Base-by-base conservation (phyloP, 2,329 filamentous ascomycete species). In the Talaromyces sp. region DNA sequence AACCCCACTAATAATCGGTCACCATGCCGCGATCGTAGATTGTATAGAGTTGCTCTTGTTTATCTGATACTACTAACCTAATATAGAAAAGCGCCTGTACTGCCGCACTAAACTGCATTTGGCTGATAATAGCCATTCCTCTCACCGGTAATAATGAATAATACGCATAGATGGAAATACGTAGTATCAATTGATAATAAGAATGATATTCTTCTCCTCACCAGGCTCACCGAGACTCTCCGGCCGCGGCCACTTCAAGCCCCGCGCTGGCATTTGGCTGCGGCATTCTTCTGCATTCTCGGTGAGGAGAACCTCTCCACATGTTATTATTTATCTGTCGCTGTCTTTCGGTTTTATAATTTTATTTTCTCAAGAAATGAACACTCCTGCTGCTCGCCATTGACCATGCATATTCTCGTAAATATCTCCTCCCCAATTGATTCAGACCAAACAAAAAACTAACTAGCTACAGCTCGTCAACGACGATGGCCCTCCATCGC, bases 401-500 rank as follows among this genome's bases (percentile, higher is more conserved):
- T 12, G 31, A 32, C 27, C 32, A 61, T 61, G 60, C 60, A 61
- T 57, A 58, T 61, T 35, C 60, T 61, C n/a, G 60, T 61, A 43
- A 51, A 51, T n/a, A 50, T 32, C 41, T 12, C 24, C 17, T 26
- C 10, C 4, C 4, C 11, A 11, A 9, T 12, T 21, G 9, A 38
- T 26, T 27, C 1, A 6, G 1, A n/a, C 12, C 1, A 6, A 0
- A n/a, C 12, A 1, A 17, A 55, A 19, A 58, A 27, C 35, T 11
- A 14, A 51, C 57, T 54, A 29, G 53, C 31, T 41, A 61, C 63
- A 77, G 73, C 68, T 76, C 10, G 74, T 76, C 61, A 92, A 92
- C 76, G 89, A 92, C 68, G 89, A 92, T 74, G 89, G 89, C 7
- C 89, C 89, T 50, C 89, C 89, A 56, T 90, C 86, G 50, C 79